Base-by-base conservation (phyloP, 2,329 filamentous ascomycete species). In the Monilinia vaccinii-corymbosi region DNA sequence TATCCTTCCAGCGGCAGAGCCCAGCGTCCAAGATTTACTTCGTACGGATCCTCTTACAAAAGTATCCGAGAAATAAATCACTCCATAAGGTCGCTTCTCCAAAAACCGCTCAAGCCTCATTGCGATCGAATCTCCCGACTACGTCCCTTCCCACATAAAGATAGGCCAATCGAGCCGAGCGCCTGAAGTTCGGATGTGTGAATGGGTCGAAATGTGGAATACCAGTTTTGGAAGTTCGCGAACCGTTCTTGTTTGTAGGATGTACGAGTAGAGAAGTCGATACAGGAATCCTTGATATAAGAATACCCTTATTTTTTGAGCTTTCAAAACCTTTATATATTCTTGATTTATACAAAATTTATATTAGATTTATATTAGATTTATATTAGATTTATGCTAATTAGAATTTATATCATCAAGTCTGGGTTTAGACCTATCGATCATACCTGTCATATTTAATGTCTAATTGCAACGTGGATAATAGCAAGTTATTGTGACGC, bases 151-250 rank as follows among this genome's bases (percentile, higher is more conserved):
- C 13, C 49, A 63, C 46, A 28, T 64, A 2, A 65, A 64, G 42
- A 61, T 64, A 28, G 62, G 60, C 21, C 56, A 59, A 36, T 61
- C 63, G 8, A 49, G 36, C 28, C 36, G 23, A 31, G 50, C 34
- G 25, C 56, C 58, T n/a, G 46, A 57, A 16, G 38, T 45, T 21
- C 60, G 63, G 2, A 28, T 50, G 40, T n/a, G n/a, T 13, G 31
- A 55, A 40, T 60, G 52, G 52, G 61, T 61, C 50, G 11, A 63
- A 58, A 28, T 65, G 63, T 38, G 45, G 36, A 10, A 40, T 60
- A 6, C 46, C 47, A 25, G 40, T 63, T 5, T 21, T 14, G 10
- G 10, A n/a, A 32, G 25, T 57, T 4, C 25, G n/a, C 13, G 21
- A 31, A 31, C 28, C 45, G n/a, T n/a, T n/a, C n/a, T n/a, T n/a